A percentile compares a stretch with the other conserved stretches of the same genome.
Evolutionary conservation across 495 filamentous ascomycete species (phyloP).

Genomic region (Parachaetomium inaequale): DNA sequence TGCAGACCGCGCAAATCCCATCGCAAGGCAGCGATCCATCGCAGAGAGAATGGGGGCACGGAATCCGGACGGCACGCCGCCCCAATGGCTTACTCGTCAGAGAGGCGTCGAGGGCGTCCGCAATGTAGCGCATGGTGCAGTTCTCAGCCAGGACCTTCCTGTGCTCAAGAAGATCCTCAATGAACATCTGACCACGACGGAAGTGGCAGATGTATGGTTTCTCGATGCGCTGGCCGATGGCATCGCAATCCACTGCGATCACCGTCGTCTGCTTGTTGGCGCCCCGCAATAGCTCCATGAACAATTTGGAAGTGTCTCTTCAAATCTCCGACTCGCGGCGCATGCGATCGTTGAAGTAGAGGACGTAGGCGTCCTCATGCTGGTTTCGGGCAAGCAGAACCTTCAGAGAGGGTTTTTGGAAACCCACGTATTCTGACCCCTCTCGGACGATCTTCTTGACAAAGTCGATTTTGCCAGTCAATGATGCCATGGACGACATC

Average conservation of each 20-base stretch:
- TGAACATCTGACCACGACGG: conserved; percentile 15
- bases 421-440: background rate
- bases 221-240: background rate
- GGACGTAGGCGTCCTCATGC: background rate
- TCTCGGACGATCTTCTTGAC: background rate
- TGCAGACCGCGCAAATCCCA: conserved; percentile 37
- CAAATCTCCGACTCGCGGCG: background rate
- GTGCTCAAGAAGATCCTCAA: conserved; percentile 25
- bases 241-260: background rate
- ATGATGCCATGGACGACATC: background rate
- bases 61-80: conserved; percentile 28
- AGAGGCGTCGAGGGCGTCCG: conserved; percentile 13
- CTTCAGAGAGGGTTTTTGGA: background rate
- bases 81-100: conserved; percentile 20
- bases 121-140: conserved; percentile 21
- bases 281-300: no score
- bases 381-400: background rate
- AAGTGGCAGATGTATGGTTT: conserved; percentile 20
- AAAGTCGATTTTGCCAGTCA: background rate
- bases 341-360: background rate
- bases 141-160: conserved; percentile 22
- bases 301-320: background rate
- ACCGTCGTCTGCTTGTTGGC: background rate
- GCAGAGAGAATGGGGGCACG: conserved; percentile 32
- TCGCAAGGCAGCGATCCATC: conserved; percentile 1